Conservation (phyloP, 768 basidiomycete genomes). For the Tulasnella sp. region DNA sequence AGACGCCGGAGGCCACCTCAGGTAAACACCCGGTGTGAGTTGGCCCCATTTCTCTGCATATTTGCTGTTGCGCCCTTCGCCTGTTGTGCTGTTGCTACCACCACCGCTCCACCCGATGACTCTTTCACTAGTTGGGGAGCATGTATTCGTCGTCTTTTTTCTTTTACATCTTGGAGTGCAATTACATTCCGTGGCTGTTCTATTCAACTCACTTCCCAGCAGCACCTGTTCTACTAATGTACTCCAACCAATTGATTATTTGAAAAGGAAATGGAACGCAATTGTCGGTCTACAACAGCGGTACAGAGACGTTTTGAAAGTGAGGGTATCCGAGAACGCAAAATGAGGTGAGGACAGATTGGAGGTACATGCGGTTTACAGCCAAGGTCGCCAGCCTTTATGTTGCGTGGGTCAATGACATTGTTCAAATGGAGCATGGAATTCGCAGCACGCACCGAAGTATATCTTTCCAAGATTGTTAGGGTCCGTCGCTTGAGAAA, state of each 20-base stretch:
- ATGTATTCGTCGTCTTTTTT: too few relatives aligned
- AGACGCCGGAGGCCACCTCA: too few relatives aligned
- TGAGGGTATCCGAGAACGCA: neutral
- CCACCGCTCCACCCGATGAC: too few relatives aligned
- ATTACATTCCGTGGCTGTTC: too few relatives aligned
- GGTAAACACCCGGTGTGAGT: too few relatives aligned
- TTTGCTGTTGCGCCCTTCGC: too few relatives aligned
- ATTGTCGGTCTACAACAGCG: neutral
- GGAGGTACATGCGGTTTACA: neutral
- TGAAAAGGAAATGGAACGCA: neutral
- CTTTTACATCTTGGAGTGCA: too few relatives aligned
- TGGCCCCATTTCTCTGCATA: too few relatives aligned
- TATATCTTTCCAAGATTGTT: slow-evolving; percentile 80
- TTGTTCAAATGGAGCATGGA: neutral
- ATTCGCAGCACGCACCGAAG: slow-evolving; percentile 45
- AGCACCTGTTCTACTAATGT: too few relatives aligned
- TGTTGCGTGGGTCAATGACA: neutral
- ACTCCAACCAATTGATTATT: neutral
- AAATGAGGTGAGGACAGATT: neutral
- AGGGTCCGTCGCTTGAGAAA: slow-evolving; percentile 81
- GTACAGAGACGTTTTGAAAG: neutral
- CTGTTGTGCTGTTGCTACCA: too few relatives aligned
- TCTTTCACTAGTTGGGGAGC: too few relatives aligned
- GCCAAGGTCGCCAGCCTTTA: neutral
- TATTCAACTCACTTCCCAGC: too few relatives aligned